These are phyloP conservation scores for Lactarius trivialis DNA, from an alignment of 768 basidiomycete genomes.

Conservation along the genomic window DNA sequence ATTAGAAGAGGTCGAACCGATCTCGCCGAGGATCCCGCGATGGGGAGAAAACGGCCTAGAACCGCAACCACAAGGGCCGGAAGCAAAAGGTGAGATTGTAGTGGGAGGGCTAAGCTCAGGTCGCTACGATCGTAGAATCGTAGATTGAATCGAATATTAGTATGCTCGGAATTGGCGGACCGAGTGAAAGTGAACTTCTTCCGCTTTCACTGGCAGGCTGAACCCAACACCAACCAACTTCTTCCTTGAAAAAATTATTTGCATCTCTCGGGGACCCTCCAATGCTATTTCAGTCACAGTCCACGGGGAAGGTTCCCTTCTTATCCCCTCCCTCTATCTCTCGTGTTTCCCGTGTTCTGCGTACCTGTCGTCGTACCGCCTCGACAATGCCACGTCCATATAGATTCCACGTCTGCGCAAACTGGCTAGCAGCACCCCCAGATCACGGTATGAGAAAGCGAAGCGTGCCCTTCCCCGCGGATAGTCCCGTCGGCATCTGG, in stretches of 20 bases:
- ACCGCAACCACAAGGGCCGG: neutral
- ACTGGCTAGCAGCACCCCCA: conserved; percentile 71
- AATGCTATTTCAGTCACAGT: neutral
- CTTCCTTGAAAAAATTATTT: neutral
- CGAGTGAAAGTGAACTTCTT: neutral
- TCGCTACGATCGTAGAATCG: neutral
- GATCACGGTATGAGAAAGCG: conserved; percentile 29
- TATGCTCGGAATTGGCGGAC: neutral
- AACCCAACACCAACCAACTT: neutral
- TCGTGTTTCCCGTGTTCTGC: neutral
- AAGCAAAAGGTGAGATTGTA: neutral
- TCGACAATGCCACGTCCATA: conserved; percentile 43
- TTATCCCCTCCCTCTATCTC: neutral
- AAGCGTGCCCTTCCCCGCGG: conserved; percentile 48
- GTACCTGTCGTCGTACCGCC: conserved; percentile 10
- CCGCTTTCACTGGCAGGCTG: neutral
- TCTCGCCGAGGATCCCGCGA: neutral
- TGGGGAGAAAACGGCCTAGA: conserved; percentile 2
- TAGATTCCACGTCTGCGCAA: conserved; percentile 67
- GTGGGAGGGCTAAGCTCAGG: neutral
- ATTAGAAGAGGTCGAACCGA: neutral
- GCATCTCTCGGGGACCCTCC: neutral
- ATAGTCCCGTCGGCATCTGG: conserved; percentile 61
- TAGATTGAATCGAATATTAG: neutral
- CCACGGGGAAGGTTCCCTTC: neutral